These are phyloP conservation scores for Auriculariales sp. DNA, from an alignment of 768 basidiomycete species.

Conservation along the genomic window DNA sequence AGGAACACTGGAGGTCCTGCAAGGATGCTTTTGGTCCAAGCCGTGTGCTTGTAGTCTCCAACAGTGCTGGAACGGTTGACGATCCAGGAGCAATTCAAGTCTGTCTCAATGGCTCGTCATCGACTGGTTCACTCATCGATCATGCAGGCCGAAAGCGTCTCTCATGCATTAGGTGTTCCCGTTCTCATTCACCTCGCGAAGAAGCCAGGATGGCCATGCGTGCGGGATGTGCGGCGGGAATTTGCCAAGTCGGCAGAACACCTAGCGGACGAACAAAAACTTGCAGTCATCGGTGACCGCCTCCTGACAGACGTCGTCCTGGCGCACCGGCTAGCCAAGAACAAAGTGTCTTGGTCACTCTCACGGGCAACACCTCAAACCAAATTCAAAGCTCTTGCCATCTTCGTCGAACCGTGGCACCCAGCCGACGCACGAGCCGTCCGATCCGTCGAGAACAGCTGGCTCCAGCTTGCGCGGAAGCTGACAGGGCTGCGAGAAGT, in stretches of 20 bases:
- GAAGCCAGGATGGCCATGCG: slow-evolving; percentile 76
- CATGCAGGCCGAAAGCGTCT: slow-evolving; percentile 74
- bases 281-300: slow-evolving; percentile 83
- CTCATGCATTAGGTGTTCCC: slow-evolving; percentile 60
- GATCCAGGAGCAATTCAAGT: slow-evolving; percentile 75
- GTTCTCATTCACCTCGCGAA: slow-evolving; percentile 62
- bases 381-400: no score
- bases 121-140: background rate
- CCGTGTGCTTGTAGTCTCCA: slow-evolving; percentile 83
- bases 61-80: slow-evolving; percentile 75
- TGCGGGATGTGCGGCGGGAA: slow-evolving; percentile 53
- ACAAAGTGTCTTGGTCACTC: no score
- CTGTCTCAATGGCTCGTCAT: slow-evolving; percentile 13
- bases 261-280: slow-evolving; percentile 30
- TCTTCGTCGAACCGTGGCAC: background rate
- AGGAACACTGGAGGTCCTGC: slow-evolving; percentile 69
- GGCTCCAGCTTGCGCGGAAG: background rate
- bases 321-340: slow-evolving; percentile 49
- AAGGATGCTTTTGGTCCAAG: slow-evolving; percentile 55
- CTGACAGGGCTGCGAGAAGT: background rate
- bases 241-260: slow-evolving; percentile 49
- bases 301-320: slow-evolving; percentile 85
- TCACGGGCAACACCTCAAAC: no score
- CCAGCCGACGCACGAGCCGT: background rate
- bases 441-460: background rate